These are phyloP conservation scores for Plectosphaerella cucumerina DNA, from an alignment of 2,329 filamentous ascomycete species.

Conservation along the genomic window DNA sequence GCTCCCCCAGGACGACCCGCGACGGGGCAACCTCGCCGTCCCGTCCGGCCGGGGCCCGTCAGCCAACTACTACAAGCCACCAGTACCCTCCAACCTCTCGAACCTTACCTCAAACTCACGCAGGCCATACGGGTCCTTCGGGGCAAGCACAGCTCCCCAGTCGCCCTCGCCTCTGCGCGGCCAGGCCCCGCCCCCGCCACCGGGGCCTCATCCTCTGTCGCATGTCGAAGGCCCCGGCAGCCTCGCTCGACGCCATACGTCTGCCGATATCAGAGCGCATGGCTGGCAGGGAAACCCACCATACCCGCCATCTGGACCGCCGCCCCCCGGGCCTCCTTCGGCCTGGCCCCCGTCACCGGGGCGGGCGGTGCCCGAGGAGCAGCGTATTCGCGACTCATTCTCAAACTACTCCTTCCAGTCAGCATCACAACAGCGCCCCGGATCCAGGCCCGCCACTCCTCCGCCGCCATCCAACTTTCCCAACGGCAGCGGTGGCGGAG, in stretches of 20 bases:
- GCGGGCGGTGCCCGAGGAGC: slow-evolving; percentile 45
- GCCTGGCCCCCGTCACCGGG: slow-evolving; percentile 54
- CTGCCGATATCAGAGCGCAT: slow-evolving; percentile 88
- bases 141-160: slow-evolving; percentile 60
- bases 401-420: slow-evolving; percentile 49
- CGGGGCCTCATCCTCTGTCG: slow-evolving; percentile 61
- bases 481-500: slow-evolving; percentile 32
- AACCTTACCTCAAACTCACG: slow-evolving; percentile 72
- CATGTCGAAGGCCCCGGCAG: slow-evolving; percentile 62
- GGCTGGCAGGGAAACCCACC: slow-evolving; percentile 61
- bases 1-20: slow-evolving; percentile 77
- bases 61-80: slow-evolving; percentile 72
- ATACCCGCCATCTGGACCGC: neutral
- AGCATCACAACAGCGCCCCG: slow-evolving; percentile 34
- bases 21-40: slow-evolving; percentile 64
- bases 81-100: slow-evolving; percentile 77
- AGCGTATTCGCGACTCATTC: slow-evolving; percentile 52
- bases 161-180: slow-evolving; percentile 72
- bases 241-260: slow-evolving; percentile 81
- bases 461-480: slow-evolving; percentile 33
- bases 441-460: slow-evolving; percentile 50
- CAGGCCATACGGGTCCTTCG: slow-evolving; percentile 74
- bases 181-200: slow-evolving; percentile 60
- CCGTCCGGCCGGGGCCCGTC: slow-evolving; percentile 50
- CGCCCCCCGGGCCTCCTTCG: slow-evolving; percentile 41